A percentile compares a stretch with the other conserved stretches of the same genome.
phyloP scores from a whole-genome alignment of 1,284 basidiomycete genomes.

The Boletus semigastroideus region DNA sequence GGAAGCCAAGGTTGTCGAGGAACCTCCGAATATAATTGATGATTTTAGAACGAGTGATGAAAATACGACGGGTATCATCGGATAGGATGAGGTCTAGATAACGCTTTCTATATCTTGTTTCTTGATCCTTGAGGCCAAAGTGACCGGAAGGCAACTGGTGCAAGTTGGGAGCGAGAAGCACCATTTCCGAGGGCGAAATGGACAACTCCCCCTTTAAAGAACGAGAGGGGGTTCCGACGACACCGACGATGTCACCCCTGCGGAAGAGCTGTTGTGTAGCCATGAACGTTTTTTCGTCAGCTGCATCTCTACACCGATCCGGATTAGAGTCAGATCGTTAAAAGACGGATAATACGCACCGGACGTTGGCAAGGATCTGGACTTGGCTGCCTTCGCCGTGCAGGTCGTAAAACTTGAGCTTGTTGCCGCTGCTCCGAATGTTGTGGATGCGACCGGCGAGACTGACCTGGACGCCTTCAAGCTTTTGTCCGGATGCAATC shows the following conservation, averaged over 20 bases:
- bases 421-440: constrained; percentile 81
- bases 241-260: constrained; percentile 95
- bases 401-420: constrained; percentile 95
- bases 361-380: constrained; percentile 92
- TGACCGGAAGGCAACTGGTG: constrained; percentile 93
- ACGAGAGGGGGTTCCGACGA: constrained; percentile 85
- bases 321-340: not conserved
- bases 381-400: constrained; percentile 92
- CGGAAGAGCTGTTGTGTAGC: constrained; percentile 85
- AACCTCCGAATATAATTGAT: constrained; percentile 92
- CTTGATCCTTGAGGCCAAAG: constrained; percentile 93
- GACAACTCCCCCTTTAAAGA: constrained; percentile 97
- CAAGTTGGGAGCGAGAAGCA: constrained; percentile 92
- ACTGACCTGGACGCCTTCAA: constrained; percentile 51
- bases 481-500: constrained; percentile 62
- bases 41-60: constrained; percentile 86
- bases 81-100: constrained; percentile 99
- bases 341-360: constrained; percentile 51
- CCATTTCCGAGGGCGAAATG: constrained; percentile 80
- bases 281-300: constrained; percentile 69
- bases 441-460: constrained; percentile 92
- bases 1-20: constrained; percentile 91
- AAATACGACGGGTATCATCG: constrained; percentile 87
- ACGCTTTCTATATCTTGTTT: constrained; percentile 97
- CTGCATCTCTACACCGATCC: constrained; percentile 56